Conservation (phyloP, 306 rosid species). For the Acacia crassicarpa region DNA sequence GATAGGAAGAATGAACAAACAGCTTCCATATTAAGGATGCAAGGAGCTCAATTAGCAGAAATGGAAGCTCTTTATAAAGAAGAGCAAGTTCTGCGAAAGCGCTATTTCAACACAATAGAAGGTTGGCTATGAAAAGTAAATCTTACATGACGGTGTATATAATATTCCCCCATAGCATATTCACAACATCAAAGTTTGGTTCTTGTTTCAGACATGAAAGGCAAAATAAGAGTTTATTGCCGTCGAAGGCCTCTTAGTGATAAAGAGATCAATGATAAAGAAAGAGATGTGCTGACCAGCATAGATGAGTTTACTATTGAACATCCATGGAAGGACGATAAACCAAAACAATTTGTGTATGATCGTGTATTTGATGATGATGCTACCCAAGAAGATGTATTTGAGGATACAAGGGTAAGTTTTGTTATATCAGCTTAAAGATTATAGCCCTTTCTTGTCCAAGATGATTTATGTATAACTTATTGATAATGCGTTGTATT, state of each 20-base stretch:
- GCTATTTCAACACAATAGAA: slow-evolving; percentile 91
- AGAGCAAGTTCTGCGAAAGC: slow-evolving; percentile 88
- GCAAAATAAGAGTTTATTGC: slow-evolving; percentile 93
- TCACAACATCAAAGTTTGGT: slow-evolving; percentile 12
- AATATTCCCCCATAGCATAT: slow-evolving; percentile 7
- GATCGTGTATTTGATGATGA: slow-evolving; percentile 77
- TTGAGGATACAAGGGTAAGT: slow-evolving; percentile 95
- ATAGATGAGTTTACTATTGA: slow-evolving; percentile 86
- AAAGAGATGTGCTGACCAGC: slow-evolving; percentile 45
- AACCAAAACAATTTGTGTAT: slow-evolving; percentile 74
- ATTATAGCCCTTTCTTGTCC: slow-evolving; percentile 6
- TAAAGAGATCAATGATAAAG: slow-evolving; percentile 66
- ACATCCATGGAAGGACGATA: slow-evolving; percentile 92
- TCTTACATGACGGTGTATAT: background rate
- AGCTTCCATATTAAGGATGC: slow-evolving; percentile 86
- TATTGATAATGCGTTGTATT: background rate
- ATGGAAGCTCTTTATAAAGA: slow-evolving; percentile 87
- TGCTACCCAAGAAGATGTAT: slow-evolving; percentile 78
- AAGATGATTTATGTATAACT: background rate
- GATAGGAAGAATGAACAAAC: slow-evolving; percentile 98
- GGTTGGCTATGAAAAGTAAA: slow-evolving; percentile 41
- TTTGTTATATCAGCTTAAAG: slow-evolving; percentile 21
- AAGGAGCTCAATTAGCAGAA: slow-evolving; percentile 90
- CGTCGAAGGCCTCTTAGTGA: slow-evolving; percentile 79
- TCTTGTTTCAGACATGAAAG: slow-evolving; percentile 88